Conservation (phyloP, 176 grass and related monocot genomes). For the Alopecurus myosuroides region DNA sequence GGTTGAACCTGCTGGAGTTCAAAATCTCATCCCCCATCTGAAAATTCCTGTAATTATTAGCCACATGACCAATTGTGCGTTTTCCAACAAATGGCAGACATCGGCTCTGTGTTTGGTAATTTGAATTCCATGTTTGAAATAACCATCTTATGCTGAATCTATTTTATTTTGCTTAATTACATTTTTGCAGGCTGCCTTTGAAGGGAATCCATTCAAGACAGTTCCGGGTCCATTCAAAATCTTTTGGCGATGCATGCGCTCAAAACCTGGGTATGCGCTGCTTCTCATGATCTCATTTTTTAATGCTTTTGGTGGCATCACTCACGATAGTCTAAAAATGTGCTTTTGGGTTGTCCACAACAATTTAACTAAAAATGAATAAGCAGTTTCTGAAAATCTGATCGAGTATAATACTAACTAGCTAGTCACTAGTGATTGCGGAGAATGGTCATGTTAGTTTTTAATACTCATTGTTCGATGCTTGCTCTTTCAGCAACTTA, state of each 20-base stretch:
- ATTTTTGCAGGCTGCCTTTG: constrained; percentile 72
- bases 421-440: neutral
- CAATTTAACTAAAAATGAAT: neutral
- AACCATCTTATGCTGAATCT: neutral
- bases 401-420: neutral
- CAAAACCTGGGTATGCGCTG: constrained; percentile 61
- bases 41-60: neutral
- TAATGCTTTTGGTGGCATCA: neutral
- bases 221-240: constrained; percentile 90
- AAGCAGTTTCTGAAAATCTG: neutral
- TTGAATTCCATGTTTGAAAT: neutral
- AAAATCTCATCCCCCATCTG: neutral
- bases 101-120: neutral
- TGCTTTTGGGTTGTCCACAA: neutral
- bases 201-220: constrained; percentile 95
- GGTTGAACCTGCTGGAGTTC: neutral
- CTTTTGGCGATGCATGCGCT: constrained; percentile 81
- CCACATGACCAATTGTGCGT: neutral
- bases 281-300: neutral
- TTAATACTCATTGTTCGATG: neutral
- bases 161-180: neutral
- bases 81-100: neutral
- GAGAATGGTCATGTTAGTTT: neutral
- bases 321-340: neutral
- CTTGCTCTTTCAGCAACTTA: neutral